Base-by-base conservation (phyloP, 805 yeast species). In the Teunomyces gatunensis region DNA sequence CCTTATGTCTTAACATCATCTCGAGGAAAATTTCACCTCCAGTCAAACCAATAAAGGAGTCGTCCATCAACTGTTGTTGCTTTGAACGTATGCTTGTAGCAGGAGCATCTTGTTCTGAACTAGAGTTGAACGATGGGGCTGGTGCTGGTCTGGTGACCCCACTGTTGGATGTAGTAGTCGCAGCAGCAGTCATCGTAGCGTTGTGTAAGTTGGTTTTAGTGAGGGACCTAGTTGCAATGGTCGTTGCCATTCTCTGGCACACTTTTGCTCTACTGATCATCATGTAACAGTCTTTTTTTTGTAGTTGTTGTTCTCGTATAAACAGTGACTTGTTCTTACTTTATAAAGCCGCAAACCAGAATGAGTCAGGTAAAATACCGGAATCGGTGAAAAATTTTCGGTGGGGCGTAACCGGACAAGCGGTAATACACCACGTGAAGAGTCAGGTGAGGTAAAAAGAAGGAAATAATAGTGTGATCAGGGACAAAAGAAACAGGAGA, bases 1-100 rank as follows among this genome's bases (percentile, higher is more conserved):
- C 99, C 46, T 88, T 81, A 67, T 94, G 97, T 67, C 97, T 83
- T 53, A 83, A 77, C 98, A 94, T 94, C 98, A 94, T 94, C 70
- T 92, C 98, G 68, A 92, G 97, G 75, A 94, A 94, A 53, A 94
- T 91, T 72, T 94, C 94, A 58, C 99, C 99, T 54, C 99, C 99
- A n/a, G 96, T 85, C 58, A 90, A 79, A 13, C 99, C 99, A 47
- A 94, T 90, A 60, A 92, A 84, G 4, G 96, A 87, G 60, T 86
- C 91, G 60, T 87, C 95, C 85, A 85, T 79, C 48, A 64, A 42
- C 44, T 20, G 56, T n/a, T 41, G 42, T 33, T 35, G 45, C 12
- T 28, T 15, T 28, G 39, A 18, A 10, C 13, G 13, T 12, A 29
- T 29, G 23, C 6, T 39, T 21, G 39, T 10, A 18, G 45, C 34